These are phyloP conservation scores for Barnettozyma hawaiiensis DNA, from an alignment of 1,139 yeast species.

Conservation along the genomic window DNA sequence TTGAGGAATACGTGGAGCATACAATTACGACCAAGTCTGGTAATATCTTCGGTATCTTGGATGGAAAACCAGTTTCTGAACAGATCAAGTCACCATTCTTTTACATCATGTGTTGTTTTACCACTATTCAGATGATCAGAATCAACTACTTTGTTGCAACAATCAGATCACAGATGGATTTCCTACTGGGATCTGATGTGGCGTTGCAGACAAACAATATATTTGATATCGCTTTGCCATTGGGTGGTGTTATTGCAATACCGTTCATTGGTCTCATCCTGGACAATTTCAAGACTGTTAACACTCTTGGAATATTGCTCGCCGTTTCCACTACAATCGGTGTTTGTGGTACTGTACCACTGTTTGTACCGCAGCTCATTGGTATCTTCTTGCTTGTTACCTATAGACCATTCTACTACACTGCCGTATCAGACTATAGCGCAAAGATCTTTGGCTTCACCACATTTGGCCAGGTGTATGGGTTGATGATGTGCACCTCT, in stretches of 20 bases:
- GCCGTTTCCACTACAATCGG: slow-evolving; percentile 58
- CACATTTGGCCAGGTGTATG: slow-evolving; percentile 90
- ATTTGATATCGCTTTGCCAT: slow-evolving; percentile 79
- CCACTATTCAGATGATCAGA: slow-evolving; percentile 83
- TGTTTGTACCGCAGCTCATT: slow-evolving; percentile 47
- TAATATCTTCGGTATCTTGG: slow-evolving; percentile 83
- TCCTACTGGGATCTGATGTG: slow-evolving; percentile 47
- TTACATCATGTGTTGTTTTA: slow-evolving; percentile 65
- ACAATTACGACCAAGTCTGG: slow-evolving; percentile 51
- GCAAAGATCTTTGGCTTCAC: slow-evolving; percentile 92
- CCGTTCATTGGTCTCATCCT: slow-evolving; percentile 82
- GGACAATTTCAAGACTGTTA: slow-evolving; percentile 65
- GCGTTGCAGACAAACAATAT: slow-evolving; percentile 63
- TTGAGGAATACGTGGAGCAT: slow-evolving; percentile 57
- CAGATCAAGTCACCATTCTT: slow-evolving; percentile 82
- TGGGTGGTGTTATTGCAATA: slow-evolving; percentile 80
- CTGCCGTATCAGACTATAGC: slow-evolving; percentile 85
- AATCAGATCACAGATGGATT: slow-evolving; percentile 70
- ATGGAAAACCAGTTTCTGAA: slow-evolving; percentile 51
- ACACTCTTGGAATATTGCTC: slow-evolving; percentile 49
- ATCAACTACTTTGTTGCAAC: slow-evolving; percentile 92
- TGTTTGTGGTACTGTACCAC: slow-evolving; percentile 54
- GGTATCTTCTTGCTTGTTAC: slow-evolving; percentile 72
- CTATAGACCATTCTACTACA: slow-evolving; percentile 87
- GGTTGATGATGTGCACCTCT: slow-evolving; percentile 73